Evolutionary conservation across 75 land plant species (phyloP), one percentile per base, ranked within the genome.

Genomic region (Picea sitchensis): DNA sequence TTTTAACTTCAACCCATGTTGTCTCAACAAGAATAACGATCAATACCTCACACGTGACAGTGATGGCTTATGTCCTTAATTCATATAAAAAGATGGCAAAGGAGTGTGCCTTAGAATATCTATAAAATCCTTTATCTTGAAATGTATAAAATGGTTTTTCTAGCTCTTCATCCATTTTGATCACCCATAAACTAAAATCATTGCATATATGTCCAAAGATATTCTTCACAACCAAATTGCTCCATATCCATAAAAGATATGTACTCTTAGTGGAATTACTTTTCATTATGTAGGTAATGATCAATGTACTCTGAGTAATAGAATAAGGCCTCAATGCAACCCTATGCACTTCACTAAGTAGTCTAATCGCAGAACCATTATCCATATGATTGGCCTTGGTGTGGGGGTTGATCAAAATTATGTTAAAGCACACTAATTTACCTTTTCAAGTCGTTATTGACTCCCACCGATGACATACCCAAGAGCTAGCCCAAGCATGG

Each of bases 131-230:
- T 65, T 78, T 87, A 26, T 20, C 32, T 44, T 84, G 76, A 82
- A 96, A 31, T 34, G 84, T 86, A 59, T 78, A 65, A 75, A 92
- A 92, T 2, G 91, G 83, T 20, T 79, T 31, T 74, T 83, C 86
- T 0, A 94, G 96, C 21, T 85, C 83, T 4, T 56, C 67, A 4
- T 84, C 78, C 73, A 80, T 65, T 14, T 90, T 93, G 90, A 85
- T 72, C 98, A 84, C n/a, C 94, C 93, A 79, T 85, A 94, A 41
- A 93, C 90, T 20, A 93, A 93, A 61, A 96, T 88, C 96, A 96
- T 89, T 3, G 96, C 91, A 87, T 96, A 78, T 94, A 96, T 60
- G 99, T 92, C 96, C 99, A 96, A 18, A 93, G 79, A 78, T 96
- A 96, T 65, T 94, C 91, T 75, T 89, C 89, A 71, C 94, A 92